Conservation (phyloP, 2,329 filamentous ascomycete genomes). For the Monosporascus sp. region DNA sequence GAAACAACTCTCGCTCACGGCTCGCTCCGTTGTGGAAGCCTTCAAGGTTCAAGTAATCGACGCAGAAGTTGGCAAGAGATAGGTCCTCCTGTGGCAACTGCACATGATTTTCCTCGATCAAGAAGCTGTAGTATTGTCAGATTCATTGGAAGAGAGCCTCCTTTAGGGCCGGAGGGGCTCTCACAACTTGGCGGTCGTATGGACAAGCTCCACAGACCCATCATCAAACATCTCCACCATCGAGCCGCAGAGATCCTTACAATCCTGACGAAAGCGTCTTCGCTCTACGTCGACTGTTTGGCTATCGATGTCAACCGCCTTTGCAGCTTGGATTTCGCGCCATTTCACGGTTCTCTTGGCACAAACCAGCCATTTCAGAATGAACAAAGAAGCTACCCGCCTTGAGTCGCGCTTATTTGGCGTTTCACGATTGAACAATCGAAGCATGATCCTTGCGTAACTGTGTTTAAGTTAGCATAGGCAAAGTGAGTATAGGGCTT, state of each 20-base stretch:
- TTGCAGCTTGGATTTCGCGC: no score
- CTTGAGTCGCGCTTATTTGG: no score
- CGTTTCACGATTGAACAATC: no score
- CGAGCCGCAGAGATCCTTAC: constrained; percentile 30
- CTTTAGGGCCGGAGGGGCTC: neutral
- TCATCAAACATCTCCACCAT: constrained; percentile 21
- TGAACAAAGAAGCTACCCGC: no score
- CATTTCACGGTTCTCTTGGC: no score
- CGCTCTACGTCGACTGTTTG: neutral
- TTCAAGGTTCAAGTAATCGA: constrained; percentile 10
- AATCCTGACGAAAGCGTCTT: constrained; percentile 16
- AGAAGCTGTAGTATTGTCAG: neutral
- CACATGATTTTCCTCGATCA: constrained; percentile 6
- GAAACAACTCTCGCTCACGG: neutral
- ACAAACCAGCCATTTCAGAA: no score
- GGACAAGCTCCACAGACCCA: constrained; percentile 30
- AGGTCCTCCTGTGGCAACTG: constrained; percentile 8
- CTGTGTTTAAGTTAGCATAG: no score
- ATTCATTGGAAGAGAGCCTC: constrained; percentile 8
- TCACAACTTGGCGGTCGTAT: constrained; percentile 27
- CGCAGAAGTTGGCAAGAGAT: constrained; percentile 10
- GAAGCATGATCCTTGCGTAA: no score
- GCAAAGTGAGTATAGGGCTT: no score
- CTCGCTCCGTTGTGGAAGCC: neutral
- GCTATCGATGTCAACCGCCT: no score